These are phyloP conservation scores for Keqinozyma sinolaborantium DNA, from an alignment of 1,139 yeast genomes.

Conservation along the genomic window DNA sequence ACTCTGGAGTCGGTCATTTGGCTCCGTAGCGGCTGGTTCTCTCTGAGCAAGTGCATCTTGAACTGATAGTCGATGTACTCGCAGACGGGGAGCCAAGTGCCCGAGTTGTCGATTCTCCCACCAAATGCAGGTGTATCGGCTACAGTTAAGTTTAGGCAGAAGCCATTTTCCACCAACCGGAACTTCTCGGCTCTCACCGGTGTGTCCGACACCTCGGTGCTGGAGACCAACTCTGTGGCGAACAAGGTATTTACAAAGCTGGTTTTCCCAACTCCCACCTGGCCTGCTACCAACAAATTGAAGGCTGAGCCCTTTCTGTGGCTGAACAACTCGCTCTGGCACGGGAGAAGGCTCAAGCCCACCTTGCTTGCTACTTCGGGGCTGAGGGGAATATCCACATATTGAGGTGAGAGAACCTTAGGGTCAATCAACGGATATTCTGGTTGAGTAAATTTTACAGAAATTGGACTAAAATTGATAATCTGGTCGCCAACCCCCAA, in stretches of 20 bases:
- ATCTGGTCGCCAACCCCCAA: no score
- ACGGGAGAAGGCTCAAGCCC: constrained; percentile 25
- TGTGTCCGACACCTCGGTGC: constrained; percentile 1
- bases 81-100: constrained; percentile 56
- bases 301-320: constrained; percentile 31
- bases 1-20: constrained; percentile 54
- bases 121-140: constrained; percentile 40
- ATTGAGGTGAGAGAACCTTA: no score
- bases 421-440: no score
- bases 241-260: constrained; percentile 65
- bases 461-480: no score
- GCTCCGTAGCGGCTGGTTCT: constrained; percentile 66
- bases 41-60: constrained; percentile 55
- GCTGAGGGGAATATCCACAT: no score
- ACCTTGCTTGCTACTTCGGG: constrained; percentile 7
- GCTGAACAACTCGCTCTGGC: constrained; percentile 17
- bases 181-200: constrained; percentile 17
- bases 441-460: no score
- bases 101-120: constrained; percentile 35
- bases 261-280: constrained; percentile 77
- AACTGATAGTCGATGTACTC: constrained; percentile 63
- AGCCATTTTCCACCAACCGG: constrained; percentile 47
- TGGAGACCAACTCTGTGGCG: constrained; percentile 14
- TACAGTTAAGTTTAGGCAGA: constrained; percentile 45
- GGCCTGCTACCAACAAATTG: constrained; percentile 75